Evolutionary conservation across 345 rosid genomes (phyloP), one percentile per base, ranked within the genome.

Genomic region (Aegle marmelos): DNA sequence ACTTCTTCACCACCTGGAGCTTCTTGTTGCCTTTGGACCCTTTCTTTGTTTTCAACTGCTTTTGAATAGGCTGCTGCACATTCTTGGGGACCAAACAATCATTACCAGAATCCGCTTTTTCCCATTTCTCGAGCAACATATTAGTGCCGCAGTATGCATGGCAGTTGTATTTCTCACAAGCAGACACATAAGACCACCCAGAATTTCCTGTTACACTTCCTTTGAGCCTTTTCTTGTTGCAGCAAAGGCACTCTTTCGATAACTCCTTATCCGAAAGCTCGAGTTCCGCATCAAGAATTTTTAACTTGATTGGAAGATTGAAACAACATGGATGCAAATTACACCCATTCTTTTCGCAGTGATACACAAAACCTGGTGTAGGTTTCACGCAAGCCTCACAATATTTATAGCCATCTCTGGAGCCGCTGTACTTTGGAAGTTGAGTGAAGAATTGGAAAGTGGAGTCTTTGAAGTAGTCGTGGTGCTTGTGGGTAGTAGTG

Each of bases 111-210:
- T 21, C 74, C 28, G 25, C 25, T 2, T 30, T 50, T 54, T 53
- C 22, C 74, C 24, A 73, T 22, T n/a, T 13, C 31, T 24, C 17
- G 11, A 53, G 50, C 6, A 54, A 28, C 53, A 53, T 64, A 33
- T 76, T 33, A 1, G 41, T 65, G 8, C 14, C 5, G 59, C 72
- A 76, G 66, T 33, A 34, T 25, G 57, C 54, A n/a, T 66, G 56
- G 27, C 39, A 76, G 16, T 67, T 59, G 16, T 53, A 54, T 19
- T 34, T 14, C 31, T 66, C 28, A 36, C 50, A 50, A 14, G 21
- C 19, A 3, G 78, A 76, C 54, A 54, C 72, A 31, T 76, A 66
- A 19, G 78, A 65, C 78, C 62, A 76, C 17, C 78, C 78, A 2
- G 50, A 7, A 53, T 53, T 54, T 7, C 48, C 33, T 5, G 53